Conservation (phyloP, 2,329 filamentous ascomycete species). For the Raffaelea arxii region DNA sequence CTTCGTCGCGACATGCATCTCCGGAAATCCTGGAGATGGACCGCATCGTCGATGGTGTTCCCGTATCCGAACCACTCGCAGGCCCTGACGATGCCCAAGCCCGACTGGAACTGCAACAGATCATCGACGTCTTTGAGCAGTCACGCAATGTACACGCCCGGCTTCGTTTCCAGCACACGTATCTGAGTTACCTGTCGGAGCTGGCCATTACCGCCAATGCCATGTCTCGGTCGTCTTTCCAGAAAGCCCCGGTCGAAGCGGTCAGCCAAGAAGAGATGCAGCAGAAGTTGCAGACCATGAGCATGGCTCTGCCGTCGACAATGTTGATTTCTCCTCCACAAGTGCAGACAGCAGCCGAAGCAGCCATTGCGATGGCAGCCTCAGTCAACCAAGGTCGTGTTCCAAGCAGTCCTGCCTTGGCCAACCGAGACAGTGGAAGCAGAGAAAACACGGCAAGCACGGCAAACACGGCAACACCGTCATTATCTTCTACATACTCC, state of each 20-base stretch:
- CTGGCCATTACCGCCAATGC: background rate
- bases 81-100: background rate
- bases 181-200: conserved; percentile 7
- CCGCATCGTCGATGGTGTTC: background rate
- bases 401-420: background rate
- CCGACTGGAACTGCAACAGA: conserved; percentile 3
- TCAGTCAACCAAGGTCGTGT: background rate
- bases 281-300: background rate
- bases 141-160: conserved; percentile 6
- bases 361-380: conserved; percentile 1
- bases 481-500: background rate
- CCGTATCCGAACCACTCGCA: too few relatives aligned
- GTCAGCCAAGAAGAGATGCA: background rate
- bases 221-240: background rate
- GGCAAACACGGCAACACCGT: background rate
- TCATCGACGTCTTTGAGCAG: conserved; percentile 4
- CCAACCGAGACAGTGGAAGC: background rate
- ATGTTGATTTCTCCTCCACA: background rate
- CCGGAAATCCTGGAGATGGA: background rate
- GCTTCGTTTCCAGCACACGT: conserved; percentile 7
- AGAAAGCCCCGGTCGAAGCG: background rate
- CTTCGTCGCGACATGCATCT: background rate
- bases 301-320: background rate
- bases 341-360: background rate
- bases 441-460: background rate